Evolutionary conservation across 2,329 filamentous ascomycete species (phyloP), one percentile per base, ranked within the genome.

Genomic region (Calonectria ilicicola): DNA sequence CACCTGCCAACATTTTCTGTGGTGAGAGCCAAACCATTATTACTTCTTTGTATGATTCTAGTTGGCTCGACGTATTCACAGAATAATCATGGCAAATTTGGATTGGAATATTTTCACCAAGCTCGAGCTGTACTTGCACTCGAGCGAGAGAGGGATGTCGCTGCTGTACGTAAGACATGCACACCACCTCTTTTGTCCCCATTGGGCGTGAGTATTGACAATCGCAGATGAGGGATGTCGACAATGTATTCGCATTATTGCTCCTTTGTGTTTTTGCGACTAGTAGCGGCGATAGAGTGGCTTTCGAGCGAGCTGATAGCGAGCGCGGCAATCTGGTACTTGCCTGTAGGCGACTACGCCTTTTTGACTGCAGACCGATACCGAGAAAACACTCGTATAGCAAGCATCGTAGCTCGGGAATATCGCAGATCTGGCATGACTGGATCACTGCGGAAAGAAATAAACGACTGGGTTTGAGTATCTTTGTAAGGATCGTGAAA

Each of bases 71-170:
- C 58, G 2, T 21, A 63, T 63, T 63, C 58, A 9, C 15, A 63
- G 15, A 63, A 19, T n/a, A 63, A 63, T 19, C 58, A 63, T 44
- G 58, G 58, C 14, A 63, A 63, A 14, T 63, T 63, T 44, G 58
- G 38, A 7, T 29, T 63, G 38, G 38, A 63, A 63, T 63, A 63
- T 15, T 44, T 63, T 21, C 58, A 63, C 40, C 58, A 63, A 44
- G 58, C 58, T 63, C 58, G 58, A 29, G 58, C 58, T n/a, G 58
- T 63, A 23, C 58, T 63, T 8, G 58, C 58, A n/a, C 58, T 63
- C 40, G 58, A 63, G 38, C 38, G 58, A 17, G 58, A 63, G 38
- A 63, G 23, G n/a, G 58, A 63, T 15, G 23, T 63, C 7, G 23
- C 58, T 40, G 14, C 19, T 42, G 56, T 56, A 32, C 10, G 51